A percentile compares a stretch with the other conserved stretches of the same genome.
Evolutionary conservation across 2,329 filamentous ascomycete genomes (phyloP).

Genomic region (Diaporthe citriasiana): DNA sequence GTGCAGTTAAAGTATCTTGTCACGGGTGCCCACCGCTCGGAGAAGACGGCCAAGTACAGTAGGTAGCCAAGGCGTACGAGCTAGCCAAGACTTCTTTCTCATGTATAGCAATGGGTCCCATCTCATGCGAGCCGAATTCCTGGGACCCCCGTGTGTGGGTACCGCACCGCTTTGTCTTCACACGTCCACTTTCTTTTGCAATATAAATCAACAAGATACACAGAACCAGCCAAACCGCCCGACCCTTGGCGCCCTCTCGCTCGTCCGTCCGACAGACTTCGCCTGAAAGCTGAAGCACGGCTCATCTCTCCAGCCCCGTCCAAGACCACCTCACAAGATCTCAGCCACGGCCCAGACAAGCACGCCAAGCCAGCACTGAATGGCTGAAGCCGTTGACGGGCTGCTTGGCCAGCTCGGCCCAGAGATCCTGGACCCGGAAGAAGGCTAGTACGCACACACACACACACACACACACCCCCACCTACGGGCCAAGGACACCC

Average conservation of each 20-base stretch:
- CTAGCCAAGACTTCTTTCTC: constrained; percentile 11
- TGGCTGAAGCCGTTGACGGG: constrained; percentile 36
- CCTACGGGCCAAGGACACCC: background rate
- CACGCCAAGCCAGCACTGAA: constrained; percentile 32
- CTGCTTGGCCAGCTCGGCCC: constrained; percentile 55
- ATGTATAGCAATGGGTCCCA: constrained; percentile 12
- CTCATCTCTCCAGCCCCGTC: constrained; percentile 19
- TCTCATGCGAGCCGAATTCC: constrained; percentile 24
- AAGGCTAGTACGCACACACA: constrained; percentile 57
- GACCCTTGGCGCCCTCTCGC: background rate
- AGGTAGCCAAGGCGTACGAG: background rate
- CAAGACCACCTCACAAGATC: constrained; percentile 21
- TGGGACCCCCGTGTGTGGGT: constrained; percentile 17
- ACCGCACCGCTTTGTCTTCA: constrained; percentile 1
- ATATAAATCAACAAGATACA: constrained; percentile 4
- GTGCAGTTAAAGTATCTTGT: background rate
- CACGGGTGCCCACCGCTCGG: background rate
- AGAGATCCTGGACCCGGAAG: constrained; percentile 64
- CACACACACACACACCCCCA: background rate
- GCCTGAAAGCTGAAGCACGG: constrained; percentile 20
- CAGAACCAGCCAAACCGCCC: background rate
- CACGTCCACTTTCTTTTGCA: background rate
- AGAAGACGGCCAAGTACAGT: constrained; percentile 2
- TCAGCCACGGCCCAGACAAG: constrained; percentile 29
- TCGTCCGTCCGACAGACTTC: background rate